phyloP scores from a whole-genome alignment of 371 early-diverging fungal species.

The Thermomucor indicae-seudaticae region DNA sequence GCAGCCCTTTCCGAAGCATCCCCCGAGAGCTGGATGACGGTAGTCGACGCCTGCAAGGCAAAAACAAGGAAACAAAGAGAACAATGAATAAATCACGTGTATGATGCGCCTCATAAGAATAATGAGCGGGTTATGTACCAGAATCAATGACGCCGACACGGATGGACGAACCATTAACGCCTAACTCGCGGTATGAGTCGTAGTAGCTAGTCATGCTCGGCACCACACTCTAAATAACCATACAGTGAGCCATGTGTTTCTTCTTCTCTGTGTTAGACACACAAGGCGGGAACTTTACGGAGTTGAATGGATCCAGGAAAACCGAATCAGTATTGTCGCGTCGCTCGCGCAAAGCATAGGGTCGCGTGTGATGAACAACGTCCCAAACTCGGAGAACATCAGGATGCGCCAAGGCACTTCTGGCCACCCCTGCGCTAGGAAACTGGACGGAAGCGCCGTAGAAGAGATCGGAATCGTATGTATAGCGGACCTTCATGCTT shows the following conservation, averaged over 20 bases:
- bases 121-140: no score
- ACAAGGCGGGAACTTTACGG: no score
- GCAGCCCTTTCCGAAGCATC: conserved; percentile 57
- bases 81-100: no score
- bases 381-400: conserved; percentile 26
- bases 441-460: conserved; percentile 26
- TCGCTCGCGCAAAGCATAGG: conserved; percentile 4
- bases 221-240: conserved; percentile 12
- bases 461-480: conserved; percentile 25
- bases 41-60: conserved; percentile 54
- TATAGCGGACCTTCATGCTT: conserved; percentile 13
- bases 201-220: conserved; percentile 15
- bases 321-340: no score
- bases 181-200: conserved; percentile 11
- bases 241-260: background rate
- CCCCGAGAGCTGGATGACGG: conserved; percentile 62
- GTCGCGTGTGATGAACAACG: conserved; percentile 18
- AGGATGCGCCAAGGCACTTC: conserved; percentile 6
- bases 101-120: no score
- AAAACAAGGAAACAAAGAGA: no score
- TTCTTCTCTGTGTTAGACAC: background rate
- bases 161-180: conserved; percentile 22
- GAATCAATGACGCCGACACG: conserved; percentile 41
- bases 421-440: conserved; percentile 8
- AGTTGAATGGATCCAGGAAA: no score